phyloP scores from a whole-genome alignment of 305 asterid species.

The Solanum hybrid region DNA sequence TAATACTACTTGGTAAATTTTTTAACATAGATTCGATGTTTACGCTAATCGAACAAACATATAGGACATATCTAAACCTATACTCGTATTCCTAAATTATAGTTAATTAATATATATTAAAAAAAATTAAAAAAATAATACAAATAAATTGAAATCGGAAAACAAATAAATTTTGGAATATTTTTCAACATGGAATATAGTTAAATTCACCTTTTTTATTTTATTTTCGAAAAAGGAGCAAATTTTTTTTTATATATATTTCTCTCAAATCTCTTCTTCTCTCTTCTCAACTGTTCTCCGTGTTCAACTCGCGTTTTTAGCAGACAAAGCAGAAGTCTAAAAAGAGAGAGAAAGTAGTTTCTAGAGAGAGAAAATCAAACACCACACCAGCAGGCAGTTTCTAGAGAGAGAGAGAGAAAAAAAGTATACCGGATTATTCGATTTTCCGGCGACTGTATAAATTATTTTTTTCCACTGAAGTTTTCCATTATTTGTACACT shows the following conservation, averaged over 20 bases:
- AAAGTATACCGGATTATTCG: neutral
- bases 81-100: neutral
- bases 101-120: neutral
- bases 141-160: neutral
- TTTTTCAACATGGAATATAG: neutral
- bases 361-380: constrained; percentile 10
- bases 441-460: neutral
- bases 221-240: neutral
- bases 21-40: neutral
- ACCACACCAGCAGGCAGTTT: neutral
- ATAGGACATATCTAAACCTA: neutral
- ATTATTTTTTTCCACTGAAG: neutral
- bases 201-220: neutral
- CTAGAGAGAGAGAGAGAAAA: constrained; percentile 16
- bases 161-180: neutral
- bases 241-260: neutral
- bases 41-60: neutral
- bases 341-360: neutral
- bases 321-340: constrained; percentile 21
- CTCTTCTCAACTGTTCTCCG: constrained; percentile 58
- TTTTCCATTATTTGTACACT: neutral
- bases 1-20: neutral
- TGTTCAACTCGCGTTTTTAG: constrained; percentile 68
- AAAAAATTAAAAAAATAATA: no score
- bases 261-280: constrained; percentile 7